These are phyloP conservation scores for Suillus ampliporus DNA, from an alignment of 768 basidiomycete species.

Conservation along the genomic window DNA sequence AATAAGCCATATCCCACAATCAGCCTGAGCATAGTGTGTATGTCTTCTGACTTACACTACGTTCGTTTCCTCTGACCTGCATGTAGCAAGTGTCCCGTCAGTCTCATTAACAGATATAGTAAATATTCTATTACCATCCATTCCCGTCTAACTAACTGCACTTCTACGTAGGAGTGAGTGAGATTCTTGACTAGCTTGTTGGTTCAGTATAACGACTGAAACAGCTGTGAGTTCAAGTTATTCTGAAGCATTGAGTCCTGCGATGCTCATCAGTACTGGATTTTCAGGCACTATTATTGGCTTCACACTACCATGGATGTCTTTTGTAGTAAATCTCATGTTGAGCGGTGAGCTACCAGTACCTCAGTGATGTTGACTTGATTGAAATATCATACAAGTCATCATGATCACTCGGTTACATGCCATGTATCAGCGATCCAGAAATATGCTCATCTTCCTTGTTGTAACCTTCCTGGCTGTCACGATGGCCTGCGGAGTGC, in stretches of 20 bases:
- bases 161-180: neutral
- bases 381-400: neutral
- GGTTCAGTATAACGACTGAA: neutral
- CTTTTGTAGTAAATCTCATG: neutral
- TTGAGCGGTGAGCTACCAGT: constrained; percentile 3
- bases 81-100: constrained; percentile 1
- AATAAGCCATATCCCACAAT: neutral
- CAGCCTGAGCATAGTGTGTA: neutral
- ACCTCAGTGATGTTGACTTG: neutral
- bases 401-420: neutral
- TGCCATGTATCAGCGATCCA: constrained; percentile 3
- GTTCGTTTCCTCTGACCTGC: neutral
- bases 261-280: neutral
- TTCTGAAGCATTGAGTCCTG: neutral
- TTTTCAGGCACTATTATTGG: neutral
- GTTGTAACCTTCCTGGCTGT: neutral
- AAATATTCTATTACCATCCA: neutral
- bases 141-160: neutral
- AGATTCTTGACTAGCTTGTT: neutral
- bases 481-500: neutral
- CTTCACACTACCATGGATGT: neutral
- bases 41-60: neutral
- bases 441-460: neutral
- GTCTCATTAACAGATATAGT: neutral
- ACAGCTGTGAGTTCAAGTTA: neutral